Evolutionary conservation across 805 yeast species (phyloP).

Genomic region (Kuraishia floccosa): DNA sequence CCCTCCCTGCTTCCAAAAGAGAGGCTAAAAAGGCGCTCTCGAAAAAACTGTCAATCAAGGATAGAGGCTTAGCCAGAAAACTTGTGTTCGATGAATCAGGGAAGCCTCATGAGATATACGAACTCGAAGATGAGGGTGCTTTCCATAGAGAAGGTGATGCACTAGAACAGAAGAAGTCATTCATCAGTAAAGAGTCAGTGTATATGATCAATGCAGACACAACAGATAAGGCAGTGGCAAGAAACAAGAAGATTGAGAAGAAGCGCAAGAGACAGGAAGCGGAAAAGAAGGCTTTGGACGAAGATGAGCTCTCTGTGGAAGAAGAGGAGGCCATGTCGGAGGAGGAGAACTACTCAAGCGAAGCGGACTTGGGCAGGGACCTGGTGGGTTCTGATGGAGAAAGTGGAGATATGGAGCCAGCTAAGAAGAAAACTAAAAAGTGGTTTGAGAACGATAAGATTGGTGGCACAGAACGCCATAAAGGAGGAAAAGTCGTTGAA

Average conservation of each 20-base stretch:
- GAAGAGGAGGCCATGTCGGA: conserved; percentile 16
- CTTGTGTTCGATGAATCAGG: conserved; percentile 93
- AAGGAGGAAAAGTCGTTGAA: conserved; percentile 39
- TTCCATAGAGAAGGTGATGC: conserved; percentile 64
- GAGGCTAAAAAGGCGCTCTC: conserved; percentile 79
- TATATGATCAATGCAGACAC: conserved; percentile 63
- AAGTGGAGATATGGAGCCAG: conserved; percentile 19
- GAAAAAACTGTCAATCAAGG: conserved; percentile 57
- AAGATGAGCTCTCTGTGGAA: conserved; percentile 17
- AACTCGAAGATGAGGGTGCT: conserved; percentile 81
- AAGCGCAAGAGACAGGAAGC: conserved; percentile 79
- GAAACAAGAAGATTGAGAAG: conserved; percentile 74
- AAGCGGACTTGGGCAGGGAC: conserved; percentile 31
- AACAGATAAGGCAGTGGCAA: conserved; percentile 69
- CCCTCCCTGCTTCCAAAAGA: conserved; percentile 68
- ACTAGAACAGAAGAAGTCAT: conserved; percentile 51
- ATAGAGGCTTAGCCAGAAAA: conserved; percentile 64
- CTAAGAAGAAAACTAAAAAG: conserved; percentile 25
- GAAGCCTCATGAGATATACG: conserved; percentile 81
- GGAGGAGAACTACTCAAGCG: conserved; percentile 9
- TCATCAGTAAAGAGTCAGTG: conserved; percentile 52
- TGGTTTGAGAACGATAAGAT: conserved; percentile 33
- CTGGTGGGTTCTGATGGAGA: conserved; percentile 22
- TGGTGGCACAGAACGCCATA: conserved; percentile 11
- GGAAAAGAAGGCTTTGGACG: conserved; percentile 44